phyloP scores from a whole-genome alignment of 129 eudicot species.

The Chrysanthemum lavandulifolium region DNA sequence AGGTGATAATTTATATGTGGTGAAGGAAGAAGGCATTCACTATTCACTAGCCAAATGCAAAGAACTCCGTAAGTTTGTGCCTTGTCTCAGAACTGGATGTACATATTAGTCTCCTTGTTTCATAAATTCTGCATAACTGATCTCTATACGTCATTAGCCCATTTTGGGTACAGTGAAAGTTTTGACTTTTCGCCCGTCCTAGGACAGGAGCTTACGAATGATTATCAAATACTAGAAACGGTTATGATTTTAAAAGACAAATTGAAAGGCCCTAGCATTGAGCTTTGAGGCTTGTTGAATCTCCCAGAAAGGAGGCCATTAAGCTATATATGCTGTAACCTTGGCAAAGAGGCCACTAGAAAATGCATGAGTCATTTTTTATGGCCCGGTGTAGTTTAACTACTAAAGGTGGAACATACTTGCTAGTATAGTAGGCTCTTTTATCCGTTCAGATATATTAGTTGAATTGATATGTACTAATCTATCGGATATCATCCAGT shows the following conservation, averaged over 20 bases:
- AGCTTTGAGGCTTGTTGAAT: not conserved
- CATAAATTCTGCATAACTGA: not conserved
- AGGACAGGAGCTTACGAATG: too few relatives aligned
- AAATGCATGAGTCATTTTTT: not conserved
- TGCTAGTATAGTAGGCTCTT: too few relatives aligned
- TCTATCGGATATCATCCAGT: too few relatives aligned
- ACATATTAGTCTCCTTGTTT: too few relatives aligned
- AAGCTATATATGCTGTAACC: slow-evolving; percentile 5
- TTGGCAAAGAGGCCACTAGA: slow-evolving; percentile 11
- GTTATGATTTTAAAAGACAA: not conserved
- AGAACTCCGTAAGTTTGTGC: not conserved
- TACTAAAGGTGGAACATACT: not conserved
- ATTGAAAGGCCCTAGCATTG: too few relatives aligned
- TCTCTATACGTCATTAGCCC: not conserved
- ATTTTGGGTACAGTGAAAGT: not conserved
- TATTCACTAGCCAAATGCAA: not conserved
- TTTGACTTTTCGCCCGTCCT: not conserved
- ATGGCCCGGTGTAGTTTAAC: not conserved
- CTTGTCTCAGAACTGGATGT: slow-evolving; percentile 5
- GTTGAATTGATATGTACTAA: too few relatives aligned
- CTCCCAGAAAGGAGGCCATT: not conserved
- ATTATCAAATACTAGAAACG: too few relatives aligned
- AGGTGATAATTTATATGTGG: not conserved
- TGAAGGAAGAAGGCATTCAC: not conserved
- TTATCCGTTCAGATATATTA: too few relatives aligned